Evolutionary conservation across 805 yeast genomes (phyloP), one percentile per base, ranked within the genome.

Genomic region (Lipomyces lipofer): DNA sequence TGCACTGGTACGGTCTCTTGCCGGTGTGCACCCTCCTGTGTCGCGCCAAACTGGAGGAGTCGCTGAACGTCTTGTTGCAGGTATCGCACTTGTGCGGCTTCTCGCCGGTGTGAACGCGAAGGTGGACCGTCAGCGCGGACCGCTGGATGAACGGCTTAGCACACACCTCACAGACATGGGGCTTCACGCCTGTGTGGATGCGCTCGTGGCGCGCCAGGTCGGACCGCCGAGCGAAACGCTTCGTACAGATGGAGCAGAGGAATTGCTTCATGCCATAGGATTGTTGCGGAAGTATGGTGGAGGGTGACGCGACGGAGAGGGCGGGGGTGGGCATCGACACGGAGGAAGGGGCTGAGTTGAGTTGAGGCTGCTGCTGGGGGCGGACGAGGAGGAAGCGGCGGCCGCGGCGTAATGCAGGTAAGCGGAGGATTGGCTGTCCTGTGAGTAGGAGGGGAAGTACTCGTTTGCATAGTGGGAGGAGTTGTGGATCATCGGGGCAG

Each of bases 131-230:
- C 51, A 88, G 73, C 1, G 94, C 88, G 9, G 90, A 84, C 7
- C 95, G 91, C 65, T 95, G 79, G 63, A 87, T 84, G 73, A 89
- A 89, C 50, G 80, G 82, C 67, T 88, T 88, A 44, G 80, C 77
- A 68, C 96, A 88, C 15, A 83, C 77, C 2, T 58, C 40, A 69
- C 73, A 70, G 76, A 77, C 58, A 52, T 72, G 71, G 2, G 74
- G 75, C 48, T 69, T 62, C 33, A 66, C 64, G 0, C 73, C 75
- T 2, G 72, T 56, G 53, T 89, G 96, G 40, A 87, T 76, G 65
- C 82, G 81, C 59, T 80, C 78, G 69, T 89, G 97, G 57, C 97
- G 75, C 4, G 85, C 82, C 82, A 89, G 82, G 66, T 89, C 91
- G 38, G 88, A 82, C 65, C 88, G 80, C 19, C 91, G 90, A 15